Evolutionary conservation across 306 rosid genomes (phyloP).

Genomic region (Glycine tomentella): DNA sequence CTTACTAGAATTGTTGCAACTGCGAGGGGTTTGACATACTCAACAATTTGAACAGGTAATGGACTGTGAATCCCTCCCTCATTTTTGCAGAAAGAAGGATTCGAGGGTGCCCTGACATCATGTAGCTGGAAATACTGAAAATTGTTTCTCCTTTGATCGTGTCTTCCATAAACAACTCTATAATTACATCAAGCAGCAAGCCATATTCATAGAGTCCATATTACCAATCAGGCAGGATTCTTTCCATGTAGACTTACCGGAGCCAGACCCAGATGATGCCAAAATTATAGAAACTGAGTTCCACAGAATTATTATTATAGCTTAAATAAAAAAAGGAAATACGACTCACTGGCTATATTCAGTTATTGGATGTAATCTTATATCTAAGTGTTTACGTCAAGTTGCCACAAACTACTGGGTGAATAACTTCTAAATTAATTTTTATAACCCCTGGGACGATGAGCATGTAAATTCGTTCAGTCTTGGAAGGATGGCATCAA

Average conservation of each 20-base stretch:
- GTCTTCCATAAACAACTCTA: conserved; percentile 67
- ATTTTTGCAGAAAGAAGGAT: conserved; percentile 63
- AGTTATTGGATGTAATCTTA: neutral
- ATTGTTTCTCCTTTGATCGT: conserved; percentile 68
- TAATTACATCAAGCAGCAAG: conserved; percentile 56
- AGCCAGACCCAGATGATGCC: conserved; percentile 57
- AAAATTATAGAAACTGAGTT: conserved; percentile 60
- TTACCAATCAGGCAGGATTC: conserved; percentile 62
- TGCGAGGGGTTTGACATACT: conserved; percentile 1
- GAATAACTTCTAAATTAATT: neutral
- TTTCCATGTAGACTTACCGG: conserved; percentile 65
- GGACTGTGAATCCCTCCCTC: conserved; percentile 77
- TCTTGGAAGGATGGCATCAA: neutral
- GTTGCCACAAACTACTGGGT: neutral
- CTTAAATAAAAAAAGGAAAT: too few species aligned
- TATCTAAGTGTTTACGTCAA: neutral
- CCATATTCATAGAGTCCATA: conserved; percentile 9
- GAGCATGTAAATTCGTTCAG: neutral
- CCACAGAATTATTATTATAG: neutral
- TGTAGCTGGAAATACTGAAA: conserved; percentile 50
- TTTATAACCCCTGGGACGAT: neutral
- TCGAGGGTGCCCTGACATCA: conserved; percentile 58
- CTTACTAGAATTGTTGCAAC: neutral
- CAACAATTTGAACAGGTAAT: conserved; percentile 56
- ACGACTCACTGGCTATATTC: neutral